phyloP scores from a whole-genome alignment of 2,329 filamentous ascomycete genomes.

The Hypoxylon sp. region DNA sequence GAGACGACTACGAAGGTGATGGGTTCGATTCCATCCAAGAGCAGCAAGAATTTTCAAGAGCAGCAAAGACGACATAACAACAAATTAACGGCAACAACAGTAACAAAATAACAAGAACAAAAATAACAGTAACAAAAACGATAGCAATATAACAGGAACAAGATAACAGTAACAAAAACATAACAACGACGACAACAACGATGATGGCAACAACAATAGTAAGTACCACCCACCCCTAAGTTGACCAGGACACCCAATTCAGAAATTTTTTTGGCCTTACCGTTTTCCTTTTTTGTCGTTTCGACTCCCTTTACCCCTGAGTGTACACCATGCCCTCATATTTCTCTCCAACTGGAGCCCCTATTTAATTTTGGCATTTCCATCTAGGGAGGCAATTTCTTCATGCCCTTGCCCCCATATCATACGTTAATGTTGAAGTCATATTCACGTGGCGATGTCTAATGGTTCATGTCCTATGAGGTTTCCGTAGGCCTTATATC shows the following conservation, averaged over 20 bases:
- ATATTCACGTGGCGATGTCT: not conserved
- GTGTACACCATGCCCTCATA: not conserved
- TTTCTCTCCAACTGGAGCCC: not conserved
- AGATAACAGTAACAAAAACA: too few species aligned
- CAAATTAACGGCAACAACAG: too few species aligned
- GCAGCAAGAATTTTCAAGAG: too few species aligned
- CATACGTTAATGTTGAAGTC: not conserved
- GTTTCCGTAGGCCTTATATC: not conserved
- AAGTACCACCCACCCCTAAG: conserved; percentile 2
- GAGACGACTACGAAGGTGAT: not conserved
- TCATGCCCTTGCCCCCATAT: not conserved
- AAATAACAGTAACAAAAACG: too few species aligned
- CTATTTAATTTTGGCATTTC: not conserved
- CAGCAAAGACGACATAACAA: too few species aligned
- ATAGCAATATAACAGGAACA: too few species aligned
- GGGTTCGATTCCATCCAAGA: not conserved
- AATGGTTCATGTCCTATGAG: not conserved
- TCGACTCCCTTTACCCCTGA: not conserved
- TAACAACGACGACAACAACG: too few species aligned
- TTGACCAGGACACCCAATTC: conserved; percentile 10
- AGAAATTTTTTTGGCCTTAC: not conserved
- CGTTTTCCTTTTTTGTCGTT: not conserved
- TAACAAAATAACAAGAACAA: not conserved
- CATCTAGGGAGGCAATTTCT: not conserved
- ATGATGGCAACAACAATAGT: not conserved